phyloP scores from a whole-genome alignment of 768 basidiomycete genomes.

The Candolleomyces eurysporus region DNA sequence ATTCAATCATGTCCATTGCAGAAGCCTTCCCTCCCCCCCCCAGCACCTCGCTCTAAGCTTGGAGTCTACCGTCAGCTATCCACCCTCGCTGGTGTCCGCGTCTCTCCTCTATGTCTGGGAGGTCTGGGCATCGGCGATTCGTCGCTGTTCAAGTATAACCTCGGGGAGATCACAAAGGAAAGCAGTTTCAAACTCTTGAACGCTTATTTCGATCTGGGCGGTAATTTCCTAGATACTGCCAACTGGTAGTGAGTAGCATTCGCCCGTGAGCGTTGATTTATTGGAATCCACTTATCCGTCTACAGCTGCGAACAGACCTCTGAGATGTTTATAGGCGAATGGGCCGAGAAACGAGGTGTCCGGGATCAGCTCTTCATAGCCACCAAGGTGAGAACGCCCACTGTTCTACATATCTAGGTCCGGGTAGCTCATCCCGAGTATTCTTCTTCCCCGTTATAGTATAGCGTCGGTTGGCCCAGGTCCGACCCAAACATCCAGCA shows the following conservation, averaged over 20 bases:
- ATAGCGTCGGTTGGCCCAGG: slow-evolving; percentile 18
- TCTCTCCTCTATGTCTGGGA: too few relatives aligned
- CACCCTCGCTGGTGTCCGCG: too few relatives aligned
- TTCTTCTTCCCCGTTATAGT: slow-evolving; percentile 15
- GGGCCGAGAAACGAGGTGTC: slow-evolving; percentile 40
- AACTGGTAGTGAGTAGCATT: slow-evolving; percentile 33
- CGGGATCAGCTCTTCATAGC: slow-evolving; percentile 47
- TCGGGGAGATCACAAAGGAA: slow-evolving; percentile 22
- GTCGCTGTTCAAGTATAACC: too few relatives aligned
- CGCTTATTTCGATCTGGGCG: slow-evolving; percentile 36
- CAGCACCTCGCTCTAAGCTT: too few relatives aligned
- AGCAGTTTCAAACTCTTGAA: slow-evolving; percentile 41
- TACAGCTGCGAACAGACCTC: slow-evolving; percentile 48
- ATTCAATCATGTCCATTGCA: too few relatives aligned
- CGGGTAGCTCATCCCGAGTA: neutral
- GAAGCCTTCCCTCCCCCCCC: too few relatives aligned
- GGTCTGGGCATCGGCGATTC: too few relatives aligned
- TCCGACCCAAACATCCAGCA: slow-evolving; percentile 22
- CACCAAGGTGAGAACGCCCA: slow-evolving; percentile 23
- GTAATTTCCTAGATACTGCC: slow-evolving; percentile 46
- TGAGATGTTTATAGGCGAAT: slow-evolving; percentile 49
- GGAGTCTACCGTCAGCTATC: too few relatives aligned
- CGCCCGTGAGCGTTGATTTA: neutral
- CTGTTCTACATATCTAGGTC: too few relatives aligned
- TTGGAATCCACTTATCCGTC: neutral